Evolutionary conservation across 768 basidiomycete species (phyloP).

Genomic region (Boletus tomentosulus): DNA sequence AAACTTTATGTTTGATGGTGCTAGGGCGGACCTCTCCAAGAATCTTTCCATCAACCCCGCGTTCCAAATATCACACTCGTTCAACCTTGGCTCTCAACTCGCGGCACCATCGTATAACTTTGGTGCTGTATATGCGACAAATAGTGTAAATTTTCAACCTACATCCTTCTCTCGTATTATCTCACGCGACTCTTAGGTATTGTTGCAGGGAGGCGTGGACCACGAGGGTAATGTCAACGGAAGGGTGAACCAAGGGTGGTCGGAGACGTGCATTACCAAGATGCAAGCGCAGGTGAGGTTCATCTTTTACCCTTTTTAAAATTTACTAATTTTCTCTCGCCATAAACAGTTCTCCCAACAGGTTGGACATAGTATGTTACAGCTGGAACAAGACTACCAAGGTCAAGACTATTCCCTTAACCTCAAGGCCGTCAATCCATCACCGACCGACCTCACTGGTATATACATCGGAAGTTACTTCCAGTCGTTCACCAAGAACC

Average conservation of each 20-base stretch:
- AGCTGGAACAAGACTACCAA: slow-evolving; percentile 90
- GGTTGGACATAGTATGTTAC: slow-evolving; percentile 84
- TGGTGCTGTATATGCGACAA: slow-evolving; percentile 86
- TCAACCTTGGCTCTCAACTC: slow-evolving; percentile 85
- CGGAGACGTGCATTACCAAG: slow-evolving; percentile 72
- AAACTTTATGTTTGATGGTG: slow-evolving; percentile 97
- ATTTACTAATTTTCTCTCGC: slow-evolving; percentile 8
- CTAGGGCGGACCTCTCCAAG: slow-evolving; percentile 93
- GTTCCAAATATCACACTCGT: slow-evolving; percentile 98
- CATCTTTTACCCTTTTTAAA: neutral
- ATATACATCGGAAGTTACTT: slow-evolving; percentile 90
- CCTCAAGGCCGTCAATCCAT: slow-evolving; percentile 87
- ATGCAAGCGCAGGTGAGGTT: slow-evolving; percentile 75
- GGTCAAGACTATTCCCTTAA: slow-evolving; percentile 86
- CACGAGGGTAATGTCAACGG: slow-evolving; percentile 88
- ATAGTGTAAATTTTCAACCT: slow-evolving; percentile 47
- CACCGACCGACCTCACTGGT: slow-evolving; percentile 80
- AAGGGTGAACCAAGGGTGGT: slow-evolving; percentile 89
- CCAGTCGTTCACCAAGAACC: slow-evolving; percentile 86
- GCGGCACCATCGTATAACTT: slow-evolving; percentile 89
- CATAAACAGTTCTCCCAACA: slow-evolving; percentile 63
- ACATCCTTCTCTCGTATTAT: slow-evolving; percentile 14
- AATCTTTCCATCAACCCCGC: slow-evolving; percentile 88
- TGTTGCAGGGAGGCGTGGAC: slow-evolving; percentile 92
- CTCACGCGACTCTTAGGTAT: slow-evolving; percentile 50